Evolutionary conservation across 2,329 filamentous ascomycete species (phyloP).

Genomic region (Colletotrichum sojae): DNA sequence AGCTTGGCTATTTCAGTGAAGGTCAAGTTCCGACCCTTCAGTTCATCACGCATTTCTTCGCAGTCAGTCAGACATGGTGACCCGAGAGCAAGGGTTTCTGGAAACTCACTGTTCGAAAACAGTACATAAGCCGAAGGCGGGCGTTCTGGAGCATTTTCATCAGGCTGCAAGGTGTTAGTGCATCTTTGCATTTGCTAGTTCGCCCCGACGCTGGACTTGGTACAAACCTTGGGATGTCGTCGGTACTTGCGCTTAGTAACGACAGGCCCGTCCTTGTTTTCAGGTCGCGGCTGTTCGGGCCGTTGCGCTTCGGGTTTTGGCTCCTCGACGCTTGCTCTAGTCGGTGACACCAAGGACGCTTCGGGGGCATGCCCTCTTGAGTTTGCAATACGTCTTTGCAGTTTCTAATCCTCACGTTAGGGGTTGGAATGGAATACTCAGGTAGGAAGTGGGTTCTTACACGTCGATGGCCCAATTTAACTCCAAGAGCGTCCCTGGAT

Average conservation of each 20-base stretch:
- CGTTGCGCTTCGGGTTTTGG: slow-evolving; percentile 68
- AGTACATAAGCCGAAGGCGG: slow-evolving; percentile 88
- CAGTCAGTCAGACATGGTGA: slow-evolving; percentile 14
- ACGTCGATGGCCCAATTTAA: slow-evolving; percentile 85
- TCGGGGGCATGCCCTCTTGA: slow-evolving; percentile 74
- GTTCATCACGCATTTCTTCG: slow-evolving; percentile 80
- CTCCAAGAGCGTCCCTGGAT: slow-evolving; percentile 76
- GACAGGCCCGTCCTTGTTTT: slow-evolving; percentile 52
- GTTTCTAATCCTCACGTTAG: slow-evolving; percentile 67
- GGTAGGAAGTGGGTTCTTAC: slow-evolving; percentile 61
- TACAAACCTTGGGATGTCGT: slow-evolving; percentile 79
- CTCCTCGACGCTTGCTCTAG: slow-evolving; percentile 67
- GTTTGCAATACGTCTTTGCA: slow-evolving; percentile 87
- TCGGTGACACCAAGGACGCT: slow-evolving; percentile 64
- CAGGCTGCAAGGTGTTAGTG: slow-evolving; percentile 64
- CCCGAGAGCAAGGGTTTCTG: not conserved
- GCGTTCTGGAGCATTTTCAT: slow-evolving; percentile 84
- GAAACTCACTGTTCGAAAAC: slow-evolving; percentile 82
- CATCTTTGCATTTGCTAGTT: slow-evolving; percentile 8
- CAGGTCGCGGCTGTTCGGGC: slow-evolving; percentile 63
- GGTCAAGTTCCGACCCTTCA: slow-evolving; percentile 82
- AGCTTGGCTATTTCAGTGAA: slow-evolving; percentile 89
- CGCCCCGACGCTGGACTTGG: not conserved
- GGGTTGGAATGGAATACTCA: fast-evolving
- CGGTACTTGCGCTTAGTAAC: slow-evolving; percentile 81